Percentiles rank a stretch among this genome's conserved stretches.
phyloP scores from a whole-genome alignment of 2,329 filamentous ascomycete genomes.

The Paecilomyces niveus region DNA sequence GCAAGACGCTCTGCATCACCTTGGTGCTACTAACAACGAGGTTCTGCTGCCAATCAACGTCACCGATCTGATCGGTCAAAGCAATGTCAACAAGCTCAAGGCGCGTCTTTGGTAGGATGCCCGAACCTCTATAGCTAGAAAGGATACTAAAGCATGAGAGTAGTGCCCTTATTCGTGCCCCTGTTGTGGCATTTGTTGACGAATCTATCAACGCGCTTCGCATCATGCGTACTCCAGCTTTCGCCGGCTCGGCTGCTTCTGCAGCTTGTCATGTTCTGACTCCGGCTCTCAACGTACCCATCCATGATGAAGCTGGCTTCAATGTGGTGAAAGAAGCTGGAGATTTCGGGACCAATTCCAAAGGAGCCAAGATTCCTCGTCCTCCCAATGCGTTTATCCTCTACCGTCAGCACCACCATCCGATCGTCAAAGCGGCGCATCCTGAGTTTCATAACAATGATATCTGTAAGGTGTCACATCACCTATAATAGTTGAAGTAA shows the following conservation, averaged over 20 bases:
- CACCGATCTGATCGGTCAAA: conserved; percentile 20
- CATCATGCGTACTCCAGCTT: conserved; percentile 20
- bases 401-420: conserved; percentile 36
- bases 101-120: conserved; percentile 21
- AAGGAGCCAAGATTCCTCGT: conserved; percentile 32
- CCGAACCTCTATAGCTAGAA: not conserved
- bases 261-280: conserved; percentile 15
- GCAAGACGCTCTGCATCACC: conserved; percentile 23
- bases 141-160: conserved; percentile 7
- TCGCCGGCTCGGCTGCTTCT: conserved; percentile 14
- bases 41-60: conserved; percentile 25
- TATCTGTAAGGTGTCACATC: conserved; percentile 31
- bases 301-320: conserved; percentile 1
- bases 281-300: conserved; percentile 1
- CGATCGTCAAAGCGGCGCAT: conserved; percentile 28
- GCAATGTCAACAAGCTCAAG: conserved; percentile 24
- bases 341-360: conserved; percentile 7
- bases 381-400: conserved; percentile 42
- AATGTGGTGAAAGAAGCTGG: conserved; percentile 3
- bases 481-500: not conserved
- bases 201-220: conserved; percentile 20
- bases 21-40: conserved; percentile 23
- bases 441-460: conserved; percentile 39
- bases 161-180: conserved; percentile 18
- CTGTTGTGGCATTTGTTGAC: conserved; percentile 21